Conservation (phyloP, 768 basidiomycete species). For the Termitomyces sp. region DNA sequence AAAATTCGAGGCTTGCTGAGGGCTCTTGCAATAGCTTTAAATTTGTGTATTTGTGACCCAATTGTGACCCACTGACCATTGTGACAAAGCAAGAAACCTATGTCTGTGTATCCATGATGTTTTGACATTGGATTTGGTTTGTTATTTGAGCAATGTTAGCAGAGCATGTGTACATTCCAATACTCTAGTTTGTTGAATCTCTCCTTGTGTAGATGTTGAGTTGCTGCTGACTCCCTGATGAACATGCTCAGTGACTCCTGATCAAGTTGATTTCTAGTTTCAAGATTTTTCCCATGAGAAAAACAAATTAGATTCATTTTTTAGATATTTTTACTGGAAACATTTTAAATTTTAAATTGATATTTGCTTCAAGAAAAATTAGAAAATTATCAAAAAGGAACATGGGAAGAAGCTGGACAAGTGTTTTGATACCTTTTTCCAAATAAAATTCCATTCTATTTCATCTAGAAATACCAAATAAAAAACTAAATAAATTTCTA, state of each 20-base stretch:
- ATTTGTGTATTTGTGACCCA: no score
- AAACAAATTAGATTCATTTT: background rate
- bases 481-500: background rate
- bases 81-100: background rate
- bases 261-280: background rate
- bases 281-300: background rate
- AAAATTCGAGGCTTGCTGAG: conserved; percentile 8
- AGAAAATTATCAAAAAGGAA: background rate
- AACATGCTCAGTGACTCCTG: background rate
- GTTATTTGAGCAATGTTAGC: background rate
- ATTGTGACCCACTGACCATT: background rate
- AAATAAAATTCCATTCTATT: background rate
- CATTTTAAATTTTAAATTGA: background rate
- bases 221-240: background rate
- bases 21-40: background rate
- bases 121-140: background rate
- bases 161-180: background rate
- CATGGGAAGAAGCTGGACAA: background rate
- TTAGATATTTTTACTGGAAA: background rate
- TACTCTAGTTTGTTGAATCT: background rate
- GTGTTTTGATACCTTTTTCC: background rate
- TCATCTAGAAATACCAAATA: background rate
- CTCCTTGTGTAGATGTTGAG: background rate
- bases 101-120: background rate
- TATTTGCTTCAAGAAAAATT: background rate